These are phyloP conservation scores for Kokia cookei DNA, from an alignment of 441 rosid species.

Conservation along the genomic window DNA sequence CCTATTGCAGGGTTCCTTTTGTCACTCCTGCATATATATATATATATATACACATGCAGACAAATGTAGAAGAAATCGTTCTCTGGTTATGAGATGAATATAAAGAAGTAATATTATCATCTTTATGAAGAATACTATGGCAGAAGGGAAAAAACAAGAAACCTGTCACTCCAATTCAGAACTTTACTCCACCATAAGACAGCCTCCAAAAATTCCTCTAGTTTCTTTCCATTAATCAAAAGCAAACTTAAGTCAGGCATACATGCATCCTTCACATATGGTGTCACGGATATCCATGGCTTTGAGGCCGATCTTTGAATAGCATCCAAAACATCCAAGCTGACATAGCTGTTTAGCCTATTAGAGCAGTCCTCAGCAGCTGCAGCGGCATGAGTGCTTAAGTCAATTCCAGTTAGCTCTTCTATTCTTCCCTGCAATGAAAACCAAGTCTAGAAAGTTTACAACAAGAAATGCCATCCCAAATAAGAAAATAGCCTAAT, in stretches of 20 bases:
- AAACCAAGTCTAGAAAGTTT: background rate
- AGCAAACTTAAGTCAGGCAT: constrained; percentile 30
- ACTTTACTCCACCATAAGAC: constrained; percentile 41
- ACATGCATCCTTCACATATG: constrained; percentile 30
- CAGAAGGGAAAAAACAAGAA: background rate
- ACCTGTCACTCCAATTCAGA: constrained; percentile 34
- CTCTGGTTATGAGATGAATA: background rate
- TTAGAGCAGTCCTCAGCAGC: constrained; percentile 37
- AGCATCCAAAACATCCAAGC: constrained; percentile 33
- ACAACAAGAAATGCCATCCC: background rate
- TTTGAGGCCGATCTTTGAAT: constrained; percentile 41
- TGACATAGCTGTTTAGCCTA: constrained; percentile 20
- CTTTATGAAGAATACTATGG: background rate
- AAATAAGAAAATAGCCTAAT: background rate
- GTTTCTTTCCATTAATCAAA: constrained; percentile 28
- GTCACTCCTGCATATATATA: constrained; percentile 14
- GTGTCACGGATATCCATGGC: constrained; percentile 37
- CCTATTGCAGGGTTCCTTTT: constrained; percentile 26
- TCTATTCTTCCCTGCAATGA: constrained; percentile 35
- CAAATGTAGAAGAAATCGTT: background rate
- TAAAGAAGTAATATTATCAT: background rate
- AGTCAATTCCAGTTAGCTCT: constrained; percentile 29
- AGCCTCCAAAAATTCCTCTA: constrained; percentile 21
- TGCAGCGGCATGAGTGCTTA: constrained; percentile 23
- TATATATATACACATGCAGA: background rate